These are phyloP conservation scores for Tricholoma hemisulphureum DNA, from an alignment of 768 basidiomycete genomes.

Conservation along the genomic window DNA sequence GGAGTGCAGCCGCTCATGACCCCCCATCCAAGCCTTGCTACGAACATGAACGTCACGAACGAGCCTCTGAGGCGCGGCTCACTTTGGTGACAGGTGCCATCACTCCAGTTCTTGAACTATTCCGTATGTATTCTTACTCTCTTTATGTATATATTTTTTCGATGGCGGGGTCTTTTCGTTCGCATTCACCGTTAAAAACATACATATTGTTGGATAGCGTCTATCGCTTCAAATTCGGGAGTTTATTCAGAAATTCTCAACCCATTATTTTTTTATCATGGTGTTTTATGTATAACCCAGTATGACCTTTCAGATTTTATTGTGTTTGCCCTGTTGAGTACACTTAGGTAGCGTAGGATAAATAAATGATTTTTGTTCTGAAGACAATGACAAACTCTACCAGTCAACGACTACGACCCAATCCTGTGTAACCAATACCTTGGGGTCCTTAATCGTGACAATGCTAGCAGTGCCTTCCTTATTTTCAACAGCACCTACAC, in stretches of 20 bases:
- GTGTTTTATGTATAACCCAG: constrained; percentile 14
- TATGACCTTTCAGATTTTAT: background rate
- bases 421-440: constrained; percentile 52
- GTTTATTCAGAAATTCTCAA: constrained; percentile 2
- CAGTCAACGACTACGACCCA: constrained; percentile 55
- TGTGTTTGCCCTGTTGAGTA: constrained; percentile 8
- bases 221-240: constrained; percentile 2
- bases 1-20: constrained; percentile 7
- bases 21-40: constrained; percentile 2
- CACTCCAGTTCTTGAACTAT: constrained; percentile 5
- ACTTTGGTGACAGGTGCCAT: constrained; percentile 13
- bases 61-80: constrained; percentile 11
- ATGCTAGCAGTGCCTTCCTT: constrained; percentile 66
- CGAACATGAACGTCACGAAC: constrained; percentile 3
- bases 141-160: constrained; percentile 1
- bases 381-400: constrained; percentile 13
- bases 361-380: background rate
- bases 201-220: constrained; percentile 10
- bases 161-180: constrained; percentile 5
- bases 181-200: constrained; percentile 9
- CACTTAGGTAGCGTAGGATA: background rate
- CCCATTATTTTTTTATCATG: constrained; percentile 10
- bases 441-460: constrained; percentile 77
- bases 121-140: constrained; percentile 9
- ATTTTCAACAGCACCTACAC: constrained; percentile 53